Evolutionary conservation across 2,329 filamentous ascomycete genomes (phyloP), one percentile per base, ranked within the genome.

Genomic region (Arthrobotrys sphaeroides): DNA sequence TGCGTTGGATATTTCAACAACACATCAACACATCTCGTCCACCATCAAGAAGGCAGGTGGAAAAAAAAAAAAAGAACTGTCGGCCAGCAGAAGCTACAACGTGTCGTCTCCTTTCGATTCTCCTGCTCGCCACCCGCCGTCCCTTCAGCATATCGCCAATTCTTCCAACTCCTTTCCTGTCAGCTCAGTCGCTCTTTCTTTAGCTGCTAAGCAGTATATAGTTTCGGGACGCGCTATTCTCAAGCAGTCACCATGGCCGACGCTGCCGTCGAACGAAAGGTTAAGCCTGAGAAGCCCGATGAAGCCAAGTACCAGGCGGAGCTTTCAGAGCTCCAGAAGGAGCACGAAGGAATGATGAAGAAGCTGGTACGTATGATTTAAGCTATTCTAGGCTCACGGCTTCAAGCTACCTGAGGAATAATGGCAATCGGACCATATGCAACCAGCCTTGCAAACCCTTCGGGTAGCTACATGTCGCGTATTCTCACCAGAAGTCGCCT

Each of bases 201-300:
- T 24, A 61, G n/a, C n/a, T n/a, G n/a, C 42, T 12, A 59, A 9
- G 26, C 26, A 13, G 59, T n/a, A n/a, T n/a, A n/a, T n/a, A n/a
- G n/a, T n/a, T n/a, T n/a, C n/a, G n/a, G n/a, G n/a, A n/a, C n/a
- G n/a, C n/a, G n/a, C n/a, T n/a, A n/a, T n/a, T n/a, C n/a, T n/a
- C n/a, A n/a, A n/a, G n/a, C n/a, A n/a, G 55, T 76, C 33, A 82
- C 84, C 77, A 83, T 83, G 79, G 83, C 83, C 68, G 82, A 84
- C 38, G 51, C 38, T 33, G 72, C 24, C 12, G 49, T 53, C 40
- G 72, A 76, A 77, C 81, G 82, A 73, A 83, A 84, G 77, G 82
- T 84, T 81, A 93, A 90, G 84, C 93, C 94, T 64, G 88, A 91
- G 84, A 93, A 91, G 87, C 95, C 95, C 51, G 92, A 97, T 83